A percentile compares a stretch with the other conserved stretches of the same genome.
These are phyloP conservation scores for Nicotiana otophora DNA, from an alignment of 257 asterid species.

Conservation along the genomic window DNA sequence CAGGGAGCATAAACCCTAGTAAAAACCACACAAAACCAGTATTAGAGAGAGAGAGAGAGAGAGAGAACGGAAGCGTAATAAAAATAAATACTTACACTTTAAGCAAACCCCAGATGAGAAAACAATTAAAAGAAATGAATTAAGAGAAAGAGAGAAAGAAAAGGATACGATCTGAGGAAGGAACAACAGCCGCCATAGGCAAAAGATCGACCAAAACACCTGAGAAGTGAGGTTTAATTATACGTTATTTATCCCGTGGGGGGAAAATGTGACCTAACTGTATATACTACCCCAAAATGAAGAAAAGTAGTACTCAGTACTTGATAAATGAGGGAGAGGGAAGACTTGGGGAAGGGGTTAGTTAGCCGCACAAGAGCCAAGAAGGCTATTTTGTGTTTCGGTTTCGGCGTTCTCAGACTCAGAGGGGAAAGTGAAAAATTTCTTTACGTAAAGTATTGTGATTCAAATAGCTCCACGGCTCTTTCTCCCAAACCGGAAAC, in stretches of 20 bases:
- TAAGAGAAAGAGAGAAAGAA: background rate
- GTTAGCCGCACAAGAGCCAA: background rate
- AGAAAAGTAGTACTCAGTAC: background rate
- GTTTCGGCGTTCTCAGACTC: background rate
- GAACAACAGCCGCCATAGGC: constrained; percentile 28
- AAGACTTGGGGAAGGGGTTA: constrained; percentile 20
- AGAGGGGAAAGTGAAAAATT: background rate
- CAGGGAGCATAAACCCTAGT: constrained; percentile 9
- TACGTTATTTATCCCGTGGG: background rate
- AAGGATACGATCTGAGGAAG: constrained; percentile 36
- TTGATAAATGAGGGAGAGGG: background rate
- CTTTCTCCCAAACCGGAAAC: background rate
- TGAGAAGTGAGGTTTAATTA: background rate
- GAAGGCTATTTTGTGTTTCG: background rate
- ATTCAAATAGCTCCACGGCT: constrained; percentile 18
- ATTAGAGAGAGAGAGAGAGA: background rate
- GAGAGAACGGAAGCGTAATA: background rate
- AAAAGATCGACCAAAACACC: background rate
- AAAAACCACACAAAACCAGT: background rate
- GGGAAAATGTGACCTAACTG: too few species aligned
- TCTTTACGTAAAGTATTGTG: background rate
- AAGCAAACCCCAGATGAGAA: background rate
- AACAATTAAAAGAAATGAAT: background rate
- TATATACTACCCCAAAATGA: background rate
- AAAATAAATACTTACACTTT: too few species aligned